phyloP scores from a whole-genome alignment of 805 yeast species.

The Candida nemodendra region DNA sequence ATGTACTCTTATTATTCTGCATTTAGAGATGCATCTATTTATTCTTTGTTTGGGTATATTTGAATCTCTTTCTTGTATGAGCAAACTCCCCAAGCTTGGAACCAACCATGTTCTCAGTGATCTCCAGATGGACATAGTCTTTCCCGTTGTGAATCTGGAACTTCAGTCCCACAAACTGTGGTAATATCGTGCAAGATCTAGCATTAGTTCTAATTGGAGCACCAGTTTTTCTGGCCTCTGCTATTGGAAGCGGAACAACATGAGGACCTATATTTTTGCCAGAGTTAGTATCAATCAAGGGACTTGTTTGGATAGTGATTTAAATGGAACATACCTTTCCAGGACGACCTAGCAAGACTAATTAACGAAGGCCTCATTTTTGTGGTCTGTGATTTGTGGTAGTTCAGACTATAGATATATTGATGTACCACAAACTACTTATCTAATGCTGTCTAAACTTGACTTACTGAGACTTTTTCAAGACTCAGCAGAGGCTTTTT shows the following conservation, averaged over 20 bases:
- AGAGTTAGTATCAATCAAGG: too few species aligned
- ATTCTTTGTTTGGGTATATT: conserved; percentile 76
- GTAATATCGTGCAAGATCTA: conserved; percentile 88
- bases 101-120: conserved; percentile 96
- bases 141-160: conserved; percentile 97
- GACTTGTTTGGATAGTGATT: too few species aligned
- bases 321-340: conserved; percentile 51
- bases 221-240: conserved; percentile 74
- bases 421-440: too few species aligned
- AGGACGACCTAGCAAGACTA: conserved; percentile 50
- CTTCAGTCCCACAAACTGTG: conserved; percentile 91
- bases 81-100: conserved; percentile 93
- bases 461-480: too few species aligned
- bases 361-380: conserved; percentile 41
- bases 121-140: conserved; percentile 83
- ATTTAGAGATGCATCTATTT: conserved; percentile 26
- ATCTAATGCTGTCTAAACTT: too few species aligned
- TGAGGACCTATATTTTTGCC: conserved; percentile 60
- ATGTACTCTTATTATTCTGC: conserved; percentile 2
- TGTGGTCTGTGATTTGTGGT: too few species aligned
- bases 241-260: conserved; percentile 91
- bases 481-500: too few species aligned
- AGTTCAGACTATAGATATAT: too few species aligned
- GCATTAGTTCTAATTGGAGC: conserved; percentile 95
- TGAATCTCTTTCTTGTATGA: conserved; percentile 85